Evolutionary conservation across 169 alveolate species (phyloP).

Genomic region (Eimeria maxima): DNA sequence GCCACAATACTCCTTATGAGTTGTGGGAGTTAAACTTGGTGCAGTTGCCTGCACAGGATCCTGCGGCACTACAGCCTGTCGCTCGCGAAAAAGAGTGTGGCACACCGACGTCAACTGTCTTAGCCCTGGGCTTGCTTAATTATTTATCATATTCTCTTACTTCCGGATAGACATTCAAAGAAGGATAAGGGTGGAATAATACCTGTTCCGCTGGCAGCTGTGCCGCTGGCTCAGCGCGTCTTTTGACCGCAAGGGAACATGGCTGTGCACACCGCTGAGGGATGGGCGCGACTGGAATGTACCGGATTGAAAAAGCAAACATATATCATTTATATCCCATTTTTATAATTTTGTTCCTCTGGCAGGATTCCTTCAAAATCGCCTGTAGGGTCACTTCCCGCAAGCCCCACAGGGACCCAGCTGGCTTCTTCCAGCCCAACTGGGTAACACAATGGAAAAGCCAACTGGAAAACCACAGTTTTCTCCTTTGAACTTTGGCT

Average conservation of each 20-base stretch:
- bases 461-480: neutral
- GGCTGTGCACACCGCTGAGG: neutral
- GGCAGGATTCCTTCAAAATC: neutral
- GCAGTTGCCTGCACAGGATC: neutral
- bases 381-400: constrained; percentile 22
- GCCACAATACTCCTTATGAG: too few species aligned
- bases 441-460: neutral
- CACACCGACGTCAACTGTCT: neutral
- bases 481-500: neutral
- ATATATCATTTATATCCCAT: too few species aligned
- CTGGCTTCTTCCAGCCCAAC: neutral
- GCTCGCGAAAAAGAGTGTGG: neutral
- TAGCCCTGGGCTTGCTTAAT: neutral
- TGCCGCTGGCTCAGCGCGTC: neutral
- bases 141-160: neutral
- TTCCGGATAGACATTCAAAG: neutral
- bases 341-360: neutral
- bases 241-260: too few species aligned
- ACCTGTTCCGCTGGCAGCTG: constrained; percentile 1
- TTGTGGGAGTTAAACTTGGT: neutral
- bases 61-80: too few species aligned
- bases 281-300: neutral
- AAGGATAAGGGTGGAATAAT: neutral
- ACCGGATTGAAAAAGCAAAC: neutral
- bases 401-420: constrained; percentile 45